These are phyloP conservation scores for Ascochyta rabiei DNA, from an alignment of 2,329 filamentous ascomycete genomes.

Conservation along the genomic window DNA sequence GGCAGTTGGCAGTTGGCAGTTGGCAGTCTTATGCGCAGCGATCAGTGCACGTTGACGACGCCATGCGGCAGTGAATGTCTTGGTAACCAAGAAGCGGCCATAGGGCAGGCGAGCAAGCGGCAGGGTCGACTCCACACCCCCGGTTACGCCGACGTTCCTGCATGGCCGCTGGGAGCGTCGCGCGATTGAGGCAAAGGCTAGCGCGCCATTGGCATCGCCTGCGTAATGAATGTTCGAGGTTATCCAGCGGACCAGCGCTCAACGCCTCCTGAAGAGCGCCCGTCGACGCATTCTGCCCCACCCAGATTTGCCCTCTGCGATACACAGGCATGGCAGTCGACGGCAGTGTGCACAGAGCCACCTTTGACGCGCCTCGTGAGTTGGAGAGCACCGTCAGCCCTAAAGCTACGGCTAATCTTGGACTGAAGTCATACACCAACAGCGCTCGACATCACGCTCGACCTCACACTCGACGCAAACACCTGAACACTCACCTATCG, in stretches of 20 bases:
- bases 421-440: slow-evolving; percentile 27
- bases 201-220: slow-evolving; percentile 5
- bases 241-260: slow-evolving; percentile 9
- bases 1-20: no score
- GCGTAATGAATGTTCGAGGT: slow-evolving; percentile 10
- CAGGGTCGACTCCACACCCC: slow-evolving; percentile 5
- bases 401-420: slow-evolving; percentile 20
- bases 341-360: slow-evolving; percentile 32
- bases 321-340: slow-evolving; percentile 30
- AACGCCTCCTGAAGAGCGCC: slow-evolving; percentile 17
- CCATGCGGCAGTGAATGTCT: slow-evolving; percentile 10
- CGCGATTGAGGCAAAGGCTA: slow-evolving; percentile 12
- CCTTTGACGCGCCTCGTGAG: slow-evolving; percentile 32
- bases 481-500: slow-evolving; percentile 35
- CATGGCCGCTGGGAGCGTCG: slow-evolving; percentile 13
- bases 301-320: background rate
- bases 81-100: slow-evolving; percentile 20
- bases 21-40: background rate
- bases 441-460: slow-evolving; percentile 29
- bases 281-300: background rate
- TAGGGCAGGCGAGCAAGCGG: slow-evolving; percentile 20
- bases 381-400: background rate
- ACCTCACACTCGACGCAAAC: slow-evolving; percentile 36
- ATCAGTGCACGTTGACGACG: slow-evolving; percentile 13
- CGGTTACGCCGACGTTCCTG: slow-evolving; percentile 12